phyloP scores from a whole-genome alignment of 352 stramenopile genomes.

The Plasmopara viticola region DNA sequence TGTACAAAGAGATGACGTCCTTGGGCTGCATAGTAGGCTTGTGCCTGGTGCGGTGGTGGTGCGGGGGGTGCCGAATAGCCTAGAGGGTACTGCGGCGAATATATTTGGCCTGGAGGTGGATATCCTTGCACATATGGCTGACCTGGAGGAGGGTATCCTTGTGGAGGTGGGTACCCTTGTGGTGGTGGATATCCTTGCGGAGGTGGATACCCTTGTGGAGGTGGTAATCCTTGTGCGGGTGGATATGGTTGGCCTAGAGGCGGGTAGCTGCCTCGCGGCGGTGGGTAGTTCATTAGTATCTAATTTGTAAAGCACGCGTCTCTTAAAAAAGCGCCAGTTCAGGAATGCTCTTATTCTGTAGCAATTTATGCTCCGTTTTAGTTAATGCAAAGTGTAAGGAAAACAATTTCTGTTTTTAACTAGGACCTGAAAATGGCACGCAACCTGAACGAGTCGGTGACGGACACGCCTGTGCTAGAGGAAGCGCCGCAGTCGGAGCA shows the following conservation, averaged over 20 bases:
- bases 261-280: slow-evolving; percentile 1
- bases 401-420: neutral
- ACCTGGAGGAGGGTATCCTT: slow-evolving; percentile 5
- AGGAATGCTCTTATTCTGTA: neutral
- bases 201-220: slow-evolving; percentile 15
- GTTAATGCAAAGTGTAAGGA: neutral
- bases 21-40: slow-evolving; percentile 64
- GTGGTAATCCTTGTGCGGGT: slow-evolving; percentile 23
- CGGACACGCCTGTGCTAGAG: slow-evolving; percentile 57
- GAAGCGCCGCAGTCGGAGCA: slow-evolving; percentile 24
- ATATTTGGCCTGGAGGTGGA: slow-evolving; percentile 11
- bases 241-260: slow-evolving; percentile 14
- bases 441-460: slow-evolving; percentile 24
- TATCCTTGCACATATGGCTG: slow-evolving; percentile 21
- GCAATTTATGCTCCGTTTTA: neutral
- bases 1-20: slow-evolving; percentile 65
- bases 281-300: neutral
- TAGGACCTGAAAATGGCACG: slow-evolving; percentile 15
- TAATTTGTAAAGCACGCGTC: neutral
- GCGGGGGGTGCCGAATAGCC: slow-evolving; percentile 27
- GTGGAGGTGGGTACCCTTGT: slow-evolving; percentile 12
- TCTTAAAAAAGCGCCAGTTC: neutral
- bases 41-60: slow-evolving; percentile 31
- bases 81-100: slow-evolving; percentile 29
- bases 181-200: slow-evolving; percentile 20